phyloP scores from a whole-genome alignment of 768 basidiomycete species.

The Tricholoma bakamatsutake region DNA sequence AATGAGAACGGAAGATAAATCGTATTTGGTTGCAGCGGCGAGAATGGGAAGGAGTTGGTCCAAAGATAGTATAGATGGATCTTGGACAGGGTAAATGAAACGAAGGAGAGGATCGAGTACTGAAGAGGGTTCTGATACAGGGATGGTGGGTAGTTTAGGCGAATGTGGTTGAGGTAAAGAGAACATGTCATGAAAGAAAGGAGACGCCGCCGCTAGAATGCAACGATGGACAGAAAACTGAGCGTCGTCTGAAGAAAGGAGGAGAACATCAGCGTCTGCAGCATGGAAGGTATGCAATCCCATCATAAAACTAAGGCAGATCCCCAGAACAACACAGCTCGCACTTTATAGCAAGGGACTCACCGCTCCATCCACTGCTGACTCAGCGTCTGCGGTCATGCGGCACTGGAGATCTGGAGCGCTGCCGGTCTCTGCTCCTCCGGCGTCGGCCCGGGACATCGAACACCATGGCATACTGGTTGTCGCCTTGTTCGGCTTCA shows the following conservation, averaged over 20 bases:
- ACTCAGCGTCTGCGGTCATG: slow-evolving; percentile 9
- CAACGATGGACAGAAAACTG: slow-evolving; percentile 58
- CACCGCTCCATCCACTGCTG: no score
- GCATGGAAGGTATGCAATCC: slow-evolving; percentile 32
- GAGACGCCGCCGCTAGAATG: slow-evolving; percentile 57
- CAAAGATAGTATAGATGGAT: slow-evolving; percentile 45
- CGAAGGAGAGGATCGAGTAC: slow-evolving; percentile 47
- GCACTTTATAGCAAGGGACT: no score
- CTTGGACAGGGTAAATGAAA: slow-evolving; percentile 56
- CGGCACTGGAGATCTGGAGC: slow-evolving; percentile 30
- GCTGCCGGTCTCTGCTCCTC: slow-evolving; percentile 24
- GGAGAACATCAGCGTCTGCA: slow-evolving; percentile 46
- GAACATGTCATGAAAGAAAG: slow-evolving; percentile 69
- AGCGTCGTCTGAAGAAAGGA: slow-evolving; percentile 37
- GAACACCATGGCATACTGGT: slow-evolving; percentile 78
- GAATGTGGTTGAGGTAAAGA: slow-evolving; percentile 44
- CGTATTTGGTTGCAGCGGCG: slow-evolving; percentile 57
- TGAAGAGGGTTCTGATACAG: slow-evolving; percentile 44
- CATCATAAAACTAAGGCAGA: no score
- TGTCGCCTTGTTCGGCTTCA: slow-evolving; percentile 28
- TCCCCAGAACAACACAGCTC: no score
- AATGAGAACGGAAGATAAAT: slow-evolving; percentile 42
- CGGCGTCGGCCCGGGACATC: slow-evolving; percentile 57
- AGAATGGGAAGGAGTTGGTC: slow-evolving; percentile 50
- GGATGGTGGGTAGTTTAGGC: slow-evolving; percentile 28